A percentile compares a stretch with the other conserved stretches of the same genome.
Evolutionary conservation across 2,329 filamentous ascomycete genomes (phyloP).

Genomic region (Apiospora saccharicola): DNA sequence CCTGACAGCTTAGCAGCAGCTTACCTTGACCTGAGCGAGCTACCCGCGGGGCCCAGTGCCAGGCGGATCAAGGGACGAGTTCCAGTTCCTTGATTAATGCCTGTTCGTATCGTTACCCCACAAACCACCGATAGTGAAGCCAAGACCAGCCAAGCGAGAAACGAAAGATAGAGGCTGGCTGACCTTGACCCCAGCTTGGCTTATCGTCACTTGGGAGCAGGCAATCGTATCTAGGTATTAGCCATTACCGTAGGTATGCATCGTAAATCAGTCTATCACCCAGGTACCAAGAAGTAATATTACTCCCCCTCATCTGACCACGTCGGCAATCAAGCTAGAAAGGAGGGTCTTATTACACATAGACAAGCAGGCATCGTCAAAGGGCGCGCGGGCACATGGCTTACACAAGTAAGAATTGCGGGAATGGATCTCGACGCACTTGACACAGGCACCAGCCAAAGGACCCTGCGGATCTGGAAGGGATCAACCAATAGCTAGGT

Average conservation of each 20-base stretch:
- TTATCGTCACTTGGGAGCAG: background rate
- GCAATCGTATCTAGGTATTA: background rate
- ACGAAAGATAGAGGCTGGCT: background rate
- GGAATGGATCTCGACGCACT: background rate
- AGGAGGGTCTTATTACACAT: background rate
- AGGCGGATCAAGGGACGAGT: conserved; percentile 3
- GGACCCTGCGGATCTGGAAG: conserved; percentile 19
- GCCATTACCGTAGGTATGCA: background rate
- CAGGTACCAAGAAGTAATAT: background rate
- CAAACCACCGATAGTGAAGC: conserved; percentile 2
- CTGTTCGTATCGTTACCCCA: conserved; percentile 9
- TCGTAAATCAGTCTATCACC: background rate
- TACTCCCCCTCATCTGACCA: background rate
- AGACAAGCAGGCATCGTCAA: background rate
- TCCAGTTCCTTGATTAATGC: background rate
- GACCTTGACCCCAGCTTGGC: background rate
- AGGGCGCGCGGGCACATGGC: background rate
- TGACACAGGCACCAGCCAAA: conserved; percentile 18
- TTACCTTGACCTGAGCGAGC: background rate
- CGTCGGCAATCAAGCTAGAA: background rate
- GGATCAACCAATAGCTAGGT: background rate
- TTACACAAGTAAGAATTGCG: conserved; percentile 11
- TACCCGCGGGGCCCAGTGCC: background rate
- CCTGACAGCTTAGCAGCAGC: background rate
- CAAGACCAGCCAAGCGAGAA: background rate